phyloP scores from a whole-genome alignment of 2,329 filamentous ascomycete genomes.

The Teratosphaeria nubilosa region DNA sequence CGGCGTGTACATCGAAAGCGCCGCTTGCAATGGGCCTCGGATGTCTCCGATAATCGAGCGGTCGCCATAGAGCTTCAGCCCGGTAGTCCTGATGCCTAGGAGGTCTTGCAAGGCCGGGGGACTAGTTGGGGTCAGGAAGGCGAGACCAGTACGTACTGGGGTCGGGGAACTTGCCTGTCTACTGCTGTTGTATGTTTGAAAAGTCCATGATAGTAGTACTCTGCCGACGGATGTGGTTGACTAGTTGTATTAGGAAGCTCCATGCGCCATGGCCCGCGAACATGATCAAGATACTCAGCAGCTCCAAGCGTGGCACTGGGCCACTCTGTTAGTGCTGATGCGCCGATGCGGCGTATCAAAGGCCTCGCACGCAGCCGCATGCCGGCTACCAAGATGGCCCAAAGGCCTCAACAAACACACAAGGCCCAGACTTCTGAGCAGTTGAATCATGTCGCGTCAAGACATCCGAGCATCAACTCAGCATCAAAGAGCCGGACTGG shows the following conservation, averaged over 20 bases:
- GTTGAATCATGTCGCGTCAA: background rate
- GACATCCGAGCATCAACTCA: background rate
- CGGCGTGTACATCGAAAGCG: background rate
- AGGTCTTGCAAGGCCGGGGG: background rate
- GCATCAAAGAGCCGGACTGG: background rate
- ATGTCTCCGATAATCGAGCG: background rate
- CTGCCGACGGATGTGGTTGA: background rate
- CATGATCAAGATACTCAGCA: background rate
- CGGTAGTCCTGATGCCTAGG: background rate
- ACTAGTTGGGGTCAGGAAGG: background rate
- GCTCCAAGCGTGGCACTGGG: background rate
- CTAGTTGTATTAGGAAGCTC: background rate
- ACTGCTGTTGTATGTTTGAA: background rate
- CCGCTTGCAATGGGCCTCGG: background rate
- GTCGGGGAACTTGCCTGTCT: background rate
- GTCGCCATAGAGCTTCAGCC: background rate
- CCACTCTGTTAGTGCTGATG: background rate
- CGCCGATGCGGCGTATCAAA: background rate
- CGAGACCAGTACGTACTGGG: background rate
- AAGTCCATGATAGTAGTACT: background rate
- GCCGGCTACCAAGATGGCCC: background rate
- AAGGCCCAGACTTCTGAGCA: background rate
- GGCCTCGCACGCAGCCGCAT: background rate
- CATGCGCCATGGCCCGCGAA: background rate
- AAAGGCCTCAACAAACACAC: background rate